phyloP scores from a whole-genome alignment of 331 rosid genomes.

The Cydonia oblonga region DNA sequence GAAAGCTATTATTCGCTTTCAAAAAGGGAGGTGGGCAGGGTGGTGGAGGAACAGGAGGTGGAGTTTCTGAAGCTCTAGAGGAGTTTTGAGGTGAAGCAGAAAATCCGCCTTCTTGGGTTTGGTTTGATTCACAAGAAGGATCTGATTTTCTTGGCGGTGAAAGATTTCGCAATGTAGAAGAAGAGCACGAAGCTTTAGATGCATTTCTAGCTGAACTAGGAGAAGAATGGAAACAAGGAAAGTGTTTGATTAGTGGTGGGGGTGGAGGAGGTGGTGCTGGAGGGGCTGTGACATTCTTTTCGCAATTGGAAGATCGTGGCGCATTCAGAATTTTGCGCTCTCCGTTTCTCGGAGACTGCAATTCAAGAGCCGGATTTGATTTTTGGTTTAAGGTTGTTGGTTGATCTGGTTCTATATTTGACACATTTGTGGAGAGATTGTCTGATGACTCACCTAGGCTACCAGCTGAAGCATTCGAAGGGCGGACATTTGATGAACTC shows the following conservation, averaged over 20 bases:
- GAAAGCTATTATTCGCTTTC: conserved; percentile 16
- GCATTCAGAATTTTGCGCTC: no score
- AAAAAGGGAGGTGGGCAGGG: conserved; percentile 70
- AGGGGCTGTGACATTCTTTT: conserved; percentile 6
- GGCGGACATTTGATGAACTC: conserved; percentile 42
- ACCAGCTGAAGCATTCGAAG: conserved; percentile 63
- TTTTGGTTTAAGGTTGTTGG: no score
- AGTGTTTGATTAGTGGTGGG: conserved; percentile 22
- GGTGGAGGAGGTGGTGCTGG: conserved; percentile 41
- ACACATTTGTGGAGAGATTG: conserved; percentile 28
- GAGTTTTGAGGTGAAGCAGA: conserved; percentile 20
- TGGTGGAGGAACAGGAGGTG: conserved; percentile 57
- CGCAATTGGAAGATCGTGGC: conserved; percentile 9
- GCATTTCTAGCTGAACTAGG: conserved; percentile 28
- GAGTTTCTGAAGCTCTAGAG: conserved; percentile 19
- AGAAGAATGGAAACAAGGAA: conserved; percentile 30
- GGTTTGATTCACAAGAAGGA: conserved; percentile 33
- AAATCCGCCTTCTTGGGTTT: conserved; percentile 20
- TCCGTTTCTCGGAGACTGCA: no score
- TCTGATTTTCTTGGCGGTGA: conserved; percentile 46
- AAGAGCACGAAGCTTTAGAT: conserved; percentile 46
- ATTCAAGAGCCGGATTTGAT: no score
- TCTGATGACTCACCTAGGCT: conserved; percentile 29
- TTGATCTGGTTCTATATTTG: neutral
- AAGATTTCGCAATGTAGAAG: conserved; percentile 36